Conservation (phyloP, 805 yeast species). For the Torulaspora maleeae region DNA sequence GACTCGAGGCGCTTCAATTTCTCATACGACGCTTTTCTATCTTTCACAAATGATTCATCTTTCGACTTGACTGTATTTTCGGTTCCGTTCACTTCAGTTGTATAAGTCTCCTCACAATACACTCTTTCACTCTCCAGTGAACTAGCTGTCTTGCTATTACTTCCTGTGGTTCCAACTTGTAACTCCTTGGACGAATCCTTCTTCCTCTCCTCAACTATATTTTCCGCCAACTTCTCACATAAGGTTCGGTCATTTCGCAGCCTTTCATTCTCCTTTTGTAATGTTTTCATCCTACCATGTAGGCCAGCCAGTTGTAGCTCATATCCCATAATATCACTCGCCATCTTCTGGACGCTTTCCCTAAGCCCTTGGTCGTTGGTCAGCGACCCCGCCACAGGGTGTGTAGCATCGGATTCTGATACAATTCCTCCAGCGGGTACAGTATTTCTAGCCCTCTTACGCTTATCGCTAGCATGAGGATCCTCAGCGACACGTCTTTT, state of each 20-base stretch:
- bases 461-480: no score
- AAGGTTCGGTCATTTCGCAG: constrained; percentile 7
- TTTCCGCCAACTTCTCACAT: background rate
- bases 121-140: background rate
- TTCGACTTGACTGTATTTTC: no score
- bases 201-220: background rate
- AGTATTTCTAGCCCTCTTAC: no score
- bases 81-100: no score
- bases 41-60: background rate
- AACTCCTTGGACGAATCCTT: background rate
- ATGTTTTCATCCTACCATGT: constrained; percentile 13
- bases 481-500: no score
- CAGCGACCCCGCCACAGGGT: background rate
- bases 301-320: constrained; percentile 21
- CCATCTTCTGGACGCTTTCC: constrained; percentile 7
- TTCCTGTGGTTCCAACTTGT: background rate
- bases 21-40: background rate
- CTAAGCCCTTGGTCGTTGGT: background rate
- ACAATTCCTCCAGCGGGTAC: no score
- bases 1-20: constrained; percentile 8
- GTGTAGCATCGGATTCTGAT: no score
- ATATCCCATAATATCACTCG: constrained; percentile 21
- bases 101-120: background rate
- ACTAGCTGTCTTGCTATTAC: no score
- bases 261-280: constrained; percentile 9